Evolutionary conservation across 148 eudicot species (phyloP).

Genomic region (Salicornia ramosissima): DNA sequence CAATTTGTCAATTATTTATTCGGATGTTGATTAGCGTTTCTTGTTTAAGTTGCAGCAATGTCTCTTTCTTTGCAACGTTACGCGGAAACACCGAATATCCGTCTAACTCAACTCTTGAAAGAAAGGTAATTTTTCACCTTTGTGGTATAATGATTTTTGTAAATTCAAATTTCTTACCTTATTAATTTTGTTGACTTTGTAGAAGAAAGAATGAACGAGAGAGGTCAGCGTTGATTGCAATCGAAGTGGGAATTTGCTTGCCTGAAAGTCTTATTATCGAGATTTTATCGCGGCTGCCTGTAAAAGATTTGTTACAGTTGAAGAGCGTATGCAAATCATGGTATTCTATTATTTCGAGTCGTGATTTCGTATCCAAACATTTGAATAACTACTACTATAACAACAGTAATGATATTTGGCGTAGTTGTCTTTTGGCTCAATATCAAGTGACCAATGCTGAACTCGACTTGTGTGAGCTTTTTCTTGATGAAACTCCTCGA

Average conservation of each 20-base stretch:
- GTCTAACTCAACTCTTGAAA: no score
- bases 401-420: neutral
- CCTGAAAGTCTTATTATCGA: slow-evolving; percentile 7
- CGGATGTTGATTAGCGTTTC: no score
- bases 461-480: neutral
- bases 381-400: slow-evolving; percentile 7
- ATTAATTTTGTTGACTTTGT: no score
- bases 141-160: no score
- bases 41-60: no score
- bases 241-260: neutral
- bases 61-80: no score
- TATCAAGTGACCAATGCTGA: neutral
- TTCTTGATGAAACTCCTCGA: slow-evolving; percentile 4
- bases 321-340: slow-evolving; percentile 6
- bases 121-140: no score
- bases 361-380: neutral
- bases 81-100: no score
- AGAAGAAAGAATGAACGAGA: neutral
- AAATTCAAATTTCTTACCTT: no score
- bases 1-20: no score
- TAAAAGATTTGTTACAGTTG: neutral
- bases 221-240: neutral
- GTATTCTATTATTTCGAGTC: neutral
- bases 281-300: slow-evolving; percentile 3
- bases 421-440: neutral